Base-by-base conservation (phyloP, 768 basidiomycete species). In the Stropharia rugosoannulata region DNA sequence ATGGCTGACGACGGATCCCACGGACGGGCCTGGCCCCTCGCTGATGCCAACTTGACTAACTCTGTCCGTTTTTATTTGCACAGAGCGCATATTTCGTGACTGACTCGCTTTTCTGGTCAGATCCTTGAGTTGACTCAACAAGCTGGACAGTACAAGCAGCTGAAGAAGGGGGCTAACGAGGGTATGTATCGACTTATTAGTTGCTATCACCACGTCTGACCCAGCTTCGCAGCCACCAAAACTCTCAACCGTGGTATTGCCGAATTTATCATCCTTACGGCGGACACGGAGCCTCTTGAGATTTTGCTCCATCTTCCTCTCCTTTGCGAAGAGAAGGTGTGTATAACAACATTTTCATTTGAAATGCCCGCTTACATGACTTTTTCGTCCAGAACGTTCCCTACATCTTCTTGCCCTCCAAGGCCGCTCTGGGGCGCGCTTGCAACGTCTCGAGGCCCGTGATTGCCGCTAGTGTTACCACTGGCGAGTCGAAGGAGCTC, bases 151-250 rank as follows among this genome's bases (percentile, higher is more conserved):
- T 97, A 96, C 80, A 98, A 98, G 76, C 95, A 98, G 73, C 77
- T 98, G 46, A 98, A 98, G 78, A 98, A 98, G 78, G 96, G 97
- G 58, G 97, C 97, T 41, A 99, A 99, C 74, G 97, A 99, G 84
- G 91, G 93, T 91, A 47, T 36, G 79, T 66, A 38, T 15, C 27
- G 49, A 32, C 25, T 16, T 27, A 11, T 59, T 7, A 36, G 13
- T 27, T 51, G 19, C 12, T 36, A 53, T 51, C 22, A 15, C 18
- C 39, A 16, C 18, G 12, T 49, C 60, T 62, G 50, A 61, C 55
- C 19, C 6, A 51, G n/a, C 5, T 54, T 40, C 47, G 35, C 65
- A 94, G 95, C 95, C 43, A 99, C 97, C 62, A 99, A 99, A 79
- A 97, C 95, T 16, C 83, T 98, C 60, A 98, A 98, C 73, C 92